Conservation (phyloP, 2,329 filamentous ascomycete genomes). For the Tolypocladium sp. region DNA sequence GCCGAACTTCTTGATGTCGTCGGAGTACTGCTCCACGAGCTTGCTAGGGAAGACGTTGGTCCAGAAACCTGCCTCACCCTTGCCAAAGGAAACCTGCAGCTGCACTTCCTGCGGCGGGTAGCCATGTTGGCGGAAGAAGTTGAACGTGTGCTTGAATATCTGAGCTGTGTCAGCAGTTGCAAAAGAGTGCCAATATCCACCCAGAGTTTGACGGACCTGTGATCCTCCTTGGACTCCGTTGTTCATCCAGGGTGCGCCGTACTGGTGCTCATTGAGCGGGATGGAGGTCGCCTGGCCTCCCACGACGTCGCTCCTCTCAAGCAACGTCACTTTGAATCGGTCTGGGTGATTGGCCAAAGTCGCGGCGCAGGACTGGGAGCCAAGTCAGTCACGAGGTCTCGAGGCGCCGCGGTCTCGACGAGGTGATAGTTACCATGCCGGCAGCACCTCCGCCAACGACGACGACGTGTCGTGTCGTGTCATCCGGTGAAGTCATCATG, state of each 20-base stretch:
- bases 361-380: constrained; percentile 49
- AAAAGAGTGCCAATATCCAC: neutral
- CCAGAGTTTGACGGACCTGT: constrained; percentile 10
- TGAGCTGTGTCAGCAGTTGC: constrained; percentile 12
- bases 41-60: constrained; percentile 55
- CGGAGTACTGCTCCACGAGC: constrained; percentile 43
- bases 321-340: constrained; percentile 54
- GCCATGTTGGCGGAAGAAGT: constrained; percentile 50
- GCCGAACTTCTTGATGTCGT: constrained; percentile 47
- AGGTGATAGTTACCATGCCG: constrained; percentile 38
- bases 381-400: neutral
- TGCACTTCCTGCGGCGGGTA: constrained; percentile 48
- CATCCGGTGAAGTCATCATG: constrained; percentile 1
- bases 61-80: constrained; percentile 51
- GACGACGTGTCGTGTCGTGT: constrained; percentile 37
- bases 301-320: constrained; percentile 49
- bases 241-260: constrained; percentile 52
- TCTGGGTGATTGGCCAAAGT: constrained; percentile 57
- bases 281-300: constrained; percentile 55
- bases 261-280: constrained; percentile 43
- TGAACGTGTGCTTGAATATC: constrained; percentile 60
- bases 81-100: constrained; percentile 55
- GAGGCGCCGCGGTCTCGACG: neutral
- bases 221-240: constrained; percentile 55
- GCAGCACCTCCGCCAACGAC: constrained; percentile 55